Conservation (phyloP, 192 early-diverging fungal species). For the Gigaspora rosea region DNA sequence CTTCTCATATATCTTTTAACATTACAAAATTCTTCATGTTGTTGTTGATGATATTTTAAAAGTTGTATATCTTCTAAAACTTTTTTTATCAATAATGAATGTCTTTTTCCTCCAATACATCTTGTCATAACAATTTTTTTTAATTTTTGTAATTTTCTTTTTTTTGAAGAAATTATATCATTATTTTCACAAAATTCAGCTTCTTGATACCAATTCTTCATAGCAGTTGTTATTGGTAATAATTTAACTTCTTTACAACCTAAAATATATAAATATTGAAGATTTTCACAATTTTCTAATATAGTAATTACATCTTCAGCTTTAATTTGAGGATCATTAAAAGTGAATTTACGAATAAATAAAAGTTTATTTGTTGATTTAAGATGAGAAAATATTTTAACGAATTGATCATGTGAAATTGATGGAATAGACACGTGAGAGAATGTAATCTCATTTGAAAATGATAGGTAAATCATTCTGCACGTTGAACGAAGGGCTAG, state of each 20-base stretch:
- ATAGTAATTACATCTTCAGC: background rate
- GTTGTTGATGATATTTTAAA: background rate
- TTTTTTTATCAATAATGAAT: constrained; percentile 13
- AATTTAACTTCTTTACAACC: background rate
- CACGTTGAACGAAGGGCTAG: background rate
- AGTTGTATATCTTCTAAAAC: constrained; percentile 1
- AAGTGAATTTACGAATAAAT: constrained; percentile 16
- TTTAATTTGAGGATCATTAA: background rate
- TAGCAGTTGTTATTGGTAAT: background rate
- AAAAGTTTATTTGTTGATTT: background rate
- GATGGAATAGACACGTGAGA: background rate
- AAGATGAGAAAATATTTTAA: constrained; percentile 1
- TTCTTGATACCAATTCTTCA: constrained; percentile 13
- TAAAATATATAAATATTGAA: background rate
- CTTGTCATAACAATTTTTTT: constrained; percentile 14
- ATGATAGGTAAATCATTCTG: background rate
- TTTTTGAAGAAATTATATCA: background rate
- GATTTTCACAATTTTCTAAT: constrained; percentile 9
- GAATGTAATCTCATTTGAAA: background rate
- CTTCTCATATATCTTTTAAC: background rate
- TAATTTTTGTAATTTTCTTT: background rate
- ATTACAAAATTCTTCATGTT: background rate
- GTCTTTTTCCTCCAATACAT: constrained; percentile 23
- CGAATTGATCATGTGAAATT: background rate
- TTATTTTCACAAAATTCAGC: background rate